A percentile compares a stretch with the other conserved stretches of the same genome.
phyloP scores from a whole-genome alignment of 176 grass and related monocot genomes.

The Aechmea fasciata region DNA sequence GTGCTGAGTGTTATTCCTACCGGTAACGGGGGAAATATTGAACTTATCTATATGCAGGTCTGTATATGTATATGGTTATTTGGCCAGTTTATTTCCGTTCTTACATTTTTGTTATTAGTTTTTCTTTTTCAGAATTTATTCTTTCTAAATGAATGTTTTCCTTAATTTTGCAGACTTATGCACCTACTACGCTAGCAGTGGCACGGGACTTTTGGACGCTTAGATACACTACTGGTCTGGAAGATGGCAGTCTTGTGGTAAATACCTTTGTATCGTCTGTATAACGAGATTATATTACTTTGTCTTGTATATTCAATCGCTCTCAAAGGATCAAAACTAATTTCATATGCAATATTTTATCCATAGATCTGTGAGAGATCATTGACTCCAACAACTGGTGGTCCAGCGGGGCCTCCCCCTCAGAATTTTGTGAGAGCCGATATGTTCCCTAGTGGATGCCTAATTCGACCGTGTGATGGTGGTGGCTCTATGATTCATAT shows the following conservation, averaged over 20 bases:
- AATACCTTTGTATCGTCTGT: constrained; percentile 1
- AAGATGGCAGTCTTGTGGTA: constrained; percentile 99
- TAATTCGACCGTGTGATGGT: constrained; percentile 94
- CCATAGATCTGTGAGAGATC: constrained; percentile 94
- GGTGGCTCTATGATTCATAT: constrained; percentile 99
- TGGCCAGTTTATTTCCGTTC: neutral
- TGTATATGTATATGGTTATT: constrained; percentile 6
- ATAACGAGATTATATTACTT: constrained; percentile 10
- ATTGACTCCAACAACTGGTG: constrained; percentile 77
- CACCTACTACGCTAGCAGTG: constrained; percentile 67
- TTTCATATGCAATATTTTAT: constrained; percentile 19
- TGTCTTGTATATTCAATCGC: neutral
- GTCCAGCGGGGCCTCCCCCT: constrained; percentile 58
- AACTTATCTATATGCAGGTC: constrained; percentile 33
- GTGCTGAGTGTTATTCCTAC: constrained; percentile 55
- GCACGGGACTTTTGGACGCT: constrained; percentile 93
- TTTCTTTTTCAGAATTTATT: constrained; percentile 11
- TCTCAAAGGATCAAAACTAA: neutral
- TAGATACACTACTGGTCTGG: constrained; percentile 81
- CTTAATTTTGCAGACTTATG: constrained; percentile 56
- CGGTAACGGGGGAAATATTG: constrained; percentile 68
- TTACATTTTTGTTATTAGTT: neutral
- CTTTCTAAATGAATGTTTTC: constrained; percentile 2
- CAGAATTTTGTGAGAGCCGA: constrained; percentile 84
- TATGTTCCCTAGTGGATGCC: constrained; percentile 84